Percentiles rank a stretch among this genome's conserved stretches.
phyloP scores from a whole-genome alignment of 1,284 basidiomycete genomes.

The Cryptococcus depauperatus region DNA sequence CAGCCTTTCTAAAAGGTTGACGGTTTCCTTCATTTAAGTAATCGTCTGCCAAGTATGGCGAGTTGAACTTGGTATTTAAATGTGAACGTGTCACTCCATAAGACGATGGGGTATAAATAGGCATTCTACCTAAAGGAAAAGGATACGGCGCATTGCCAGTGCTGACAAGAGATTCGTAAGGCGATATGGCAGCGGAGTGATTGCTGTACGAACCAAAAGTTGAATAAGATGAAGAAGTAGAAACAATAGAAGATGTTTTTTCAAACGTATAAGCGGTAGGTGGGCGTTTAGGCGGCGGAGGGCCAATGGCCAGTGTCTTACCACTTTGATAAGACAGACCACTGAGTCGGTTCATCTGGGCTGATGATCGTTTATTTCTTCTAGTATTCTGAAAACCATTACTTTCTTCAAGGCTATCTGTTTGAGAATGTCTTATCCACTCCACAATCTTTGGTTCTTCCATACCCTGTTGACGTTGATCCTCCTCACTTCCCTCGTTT shows the following conservation, averaged over 20 bases:
- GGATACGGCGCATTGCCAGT: background rate
- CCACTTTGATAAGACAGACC: background rate
- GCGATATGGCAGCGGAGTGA: too few relatives aligned
- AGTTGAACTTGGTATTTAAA: background rate
- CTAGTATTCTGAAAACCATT: background rate
- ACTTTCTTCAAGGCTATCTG: background rate
- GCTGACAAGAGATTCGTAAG: background rate
- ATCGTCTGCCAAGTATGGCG: background rate
- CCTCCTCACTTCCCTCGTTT: background rate
- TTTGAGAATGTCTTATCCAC: constrained; percentile 11
- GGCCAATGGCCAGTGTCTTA: background rate
- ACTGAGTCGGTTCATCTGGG: background rate
- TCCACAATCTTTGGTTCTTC: constrained; percentile 13
- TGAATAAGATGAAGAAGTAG: too few relatives aligned
- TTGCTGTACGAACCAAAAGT: too few relatives aligned
- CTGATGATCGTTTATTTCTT: background rate
- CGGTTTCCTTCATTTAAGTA: background rate
- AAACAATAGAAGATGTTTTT: too few relatives aligned
- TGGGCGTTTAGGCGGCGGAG: background rate
- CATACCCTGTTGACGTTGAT: background rate
- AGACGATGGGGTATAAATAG: background rate
- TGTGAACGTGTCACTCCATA: too few relatives aligned
- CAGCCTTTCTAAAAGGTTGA: constrained; percentile 2
- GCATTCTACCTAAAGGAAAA: background rate
- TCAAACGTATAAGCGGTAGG: too few relatives aligned